Conservation (phyloP, 2,329 filamentous ascomycete species). For the Endocalyx cinctus region DNA sequence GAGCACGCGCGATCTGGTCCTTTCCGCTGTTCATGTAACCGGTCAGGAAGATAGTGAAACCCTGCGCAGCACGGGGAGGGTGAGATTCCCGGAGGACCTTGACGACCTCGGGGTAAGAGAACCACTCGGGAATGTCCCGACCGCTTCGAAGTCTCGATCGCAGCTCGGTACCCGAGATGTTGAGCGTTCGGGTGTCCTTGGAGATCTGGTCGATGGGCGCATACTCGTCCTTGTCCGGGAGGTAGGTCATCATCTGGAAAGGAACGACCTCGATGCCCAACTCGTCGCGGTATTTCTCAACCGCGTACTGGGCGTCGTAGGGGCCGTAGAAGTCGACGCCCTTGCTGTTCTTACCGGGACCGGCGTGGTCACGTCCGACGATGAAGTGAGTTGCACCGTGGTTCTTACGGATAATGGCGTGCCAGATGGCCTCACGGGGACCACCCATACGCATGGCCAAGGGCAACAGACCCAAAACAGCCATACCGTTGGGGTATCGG, state of each 20-base stretch:
- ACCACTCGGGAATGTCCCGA: conserved; percentile 96
- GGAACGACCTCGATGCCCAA: conserved; percentile 98
- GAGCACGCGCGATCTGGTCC: conserved; percentile 89
- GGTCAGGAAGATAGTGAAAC: conserved; percentile 97
- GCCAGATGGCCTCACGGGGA: conserved; percentile 97
- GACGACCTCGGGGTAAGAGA: conserved; percentile 99
- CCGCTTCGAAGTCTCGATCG: conserved; percentile 86
- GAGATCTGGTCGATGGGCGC: conserved; percentile 85
- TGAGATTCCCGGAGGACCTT: conserved; percentile 94
- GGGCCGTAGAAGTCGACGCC: conserved; percentile 97
- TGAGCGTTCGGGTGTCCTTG: conserved; percentile 76
- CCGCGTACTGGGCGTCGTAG: conserved; percentile 93
- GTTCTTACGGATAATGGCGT: conserved; percentile 99
- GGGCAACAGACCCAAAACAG: conserved; percentile 87
- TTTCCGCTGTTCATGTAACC: conserved; percentile 97
- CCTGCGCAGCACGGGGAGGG: conserved; percentile 83
- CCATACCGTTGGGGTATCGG: conserved; percentile 98
- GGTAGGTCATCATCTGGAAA: conserved; percentile 99
- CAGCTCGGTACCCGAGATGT: conserved; percentile 87
- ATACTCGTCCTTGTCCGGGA: conserved; percentile 96
- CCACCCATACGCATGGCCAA: conserved; percentile 99
- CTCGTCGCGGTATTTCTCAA: conserved; percentile 94
- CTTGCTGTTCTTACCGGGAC: conserved; percentile 96
- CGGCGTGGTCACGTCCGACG: conserved; percentile 95
- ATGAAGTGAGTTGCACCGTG: conserved; percentile 99